Evolutionary conservation across 1,139 yeast genomes (phyloP), one percentile per base, ranked within the genome.

Genomic region (Yamadazyma dendronema): DNA sequence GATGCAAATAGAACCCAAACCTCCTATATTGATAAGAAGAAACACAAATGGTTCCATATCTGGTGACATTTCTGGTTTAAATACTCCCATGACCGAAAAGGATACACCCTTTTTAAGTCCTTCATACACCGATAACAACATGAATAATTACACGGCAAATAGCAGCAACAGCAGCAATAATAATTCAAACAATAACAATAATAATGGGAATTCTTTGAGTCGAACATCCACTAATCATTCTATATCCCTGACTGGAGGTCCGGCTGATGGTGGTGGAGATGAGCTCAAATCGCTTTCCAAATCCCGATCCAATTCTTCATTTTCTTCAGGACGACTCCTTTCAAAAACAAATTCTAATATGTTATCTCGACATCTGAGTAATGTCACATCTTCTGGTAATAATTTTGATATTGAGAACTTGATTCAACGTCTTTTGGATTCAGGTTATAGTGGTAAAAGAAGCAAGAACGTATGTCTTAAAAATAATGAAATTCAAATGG

Each of bases 371-470:
- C 35, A 40, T 25, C 33, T 41, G 2, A 44, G 50, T n/a, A 40
- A 38, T 22, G 30, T 33, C 10, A 31, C 43, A 5, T 37, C 41
- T 21, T 5, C 56, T 25, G n/a, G n/a, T n/a, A 61, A 62, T 36
- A 68, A 78, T 21, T 69, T 86, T 31, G 88, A 89, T 56, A 76
- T 92, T 38, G 98, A 92, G 61, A 95, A 87, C 53, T 72, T 88
- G 36, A 92, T 92, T 42, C 96, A 89, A 62, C 69, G 95, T 51
- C 68, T 92, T 45, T 71, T 92, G 45, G 98, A 92, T 62, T 96
- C 96, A 0, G 98, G 98, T 5, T 92, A 92, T 61, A 77, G 90
- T 17, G 97, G 97, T 11, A 90, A 92, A 59, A 75, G 95, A 51
- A 87, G 96, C 7, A 87, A 90, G 56, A 81, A 80, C 40, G 87